Base-by-base conservation (phyloP, 305 asterid genomes). In the Fraxinus nigra region DNA sequence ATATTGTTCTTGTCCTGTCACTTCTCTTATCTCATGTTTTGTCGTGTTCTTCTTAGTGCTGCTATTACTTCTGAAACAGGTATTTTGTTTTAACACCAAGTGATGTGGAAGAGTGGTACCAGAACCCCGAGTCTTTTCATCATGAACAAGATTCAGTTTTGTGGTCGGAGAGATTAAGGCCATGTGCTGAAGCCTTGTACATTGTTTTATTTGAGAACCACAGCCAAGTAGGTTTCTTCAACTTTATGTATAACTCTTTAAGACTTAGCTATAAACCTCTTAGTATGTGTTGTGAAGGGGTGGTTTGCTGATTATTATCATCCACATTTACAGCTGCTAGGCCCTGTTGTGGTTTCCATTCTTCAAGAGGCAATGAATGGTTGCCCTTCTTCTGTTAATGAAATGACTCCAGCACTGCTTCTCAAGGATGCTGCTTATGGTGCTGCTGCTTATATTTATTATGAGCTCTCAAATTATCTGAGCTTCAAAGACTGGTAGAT, bases 401-500 rank as follows among this genome's bases (percentile, higher is more conserved):
- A 96, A 85, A 91, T 94, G 72, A 91, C 94, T 80, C 90, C 95
- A 13, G 94, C 90, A 32, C 84, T 94, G 88, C 98, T 96, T 86
- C 94, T 94, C 78, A 96, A 96, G 90, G 99, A 96, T 61, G 98
- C 98, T 87, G 98, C 98, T 79, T 96, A 96, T 89, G 93, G 96
- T 84, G 99, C 98, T 81, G 98, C 99, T 61, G 97, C 99, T 65
- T 94, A 93, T 87, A 97, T 94, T 75, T 91, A 94, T 88, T 96
- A 94, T 84, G 98, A 94, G 88, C 98, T 96, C 84, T 96, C 99
- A 70, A 96, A 93, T 92, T 92, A 93, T 89, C 88, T 96, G 84
- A 93, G 92, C 87, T 96, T 96, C 89, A 92, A 90, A 86, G 98
- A 96, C 86, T 96, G 99, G 99, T 96, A 78, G 78, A 92, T 81